These are phyloP conservation scores for Tillandsia fasciculata DNA, from an alignment of 176 grass and related monocot genomes.

Conservation along the genomic window DNA sequence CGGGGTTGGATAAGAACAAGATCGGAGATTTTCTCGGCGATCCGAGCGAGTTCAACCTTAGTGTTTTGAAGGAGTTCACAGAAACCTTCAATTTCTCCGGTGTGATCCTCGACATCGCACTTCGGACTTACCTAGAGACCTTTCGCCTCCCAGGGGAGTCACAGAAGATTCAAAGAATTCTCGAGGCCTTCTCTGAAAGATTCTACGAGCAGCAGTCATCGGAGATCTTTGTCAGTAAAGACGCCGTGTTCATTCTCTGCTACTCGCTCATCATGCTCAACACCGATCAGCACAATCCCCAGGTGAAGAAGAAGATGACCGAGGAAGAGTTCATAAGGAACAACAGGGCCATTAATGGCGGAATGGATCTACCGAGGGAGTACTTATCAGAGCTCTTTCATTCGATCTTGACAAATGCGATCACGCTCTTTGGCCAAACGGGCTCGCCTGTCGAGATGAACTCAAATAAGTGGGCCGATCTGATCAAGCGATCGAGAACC, in stretches of 20 bases:
- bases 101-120: slow-evolving; percentile 60
- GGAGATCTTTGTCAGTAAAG: slow-evolving; percentile 62
- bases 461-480: slow-evolving; percentile 40
- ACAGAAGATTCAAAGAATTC: slow-evolving; percentile 89
- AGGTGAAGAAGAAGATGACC: slow-evolving; percentile 98
- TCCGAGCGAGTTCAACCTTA: slow-evolving; percentile 59
- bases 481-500: slow-evolving; percentile 38
- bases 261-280: slow-evolving; percentile 99
- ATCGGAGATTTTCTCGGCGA: slow-evolving; percentile 87
- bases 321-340: slow-evolving; percentile 96
- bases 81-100: slow-evolving; percentile 68
- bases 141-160: slow-evolving; percentile 85
- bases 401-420: slow-evolving; percentile 66
- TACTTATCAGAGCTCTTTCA: slow-evolving; percentile 90
- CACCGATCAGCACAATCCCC: slow-evolving; percentile 91
- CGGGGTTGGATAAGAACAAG: slow-evolving; percentile 62
- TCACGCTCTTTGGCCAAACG: slow-evolving; percentile 45
- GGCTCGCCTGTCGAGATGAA: slow-evolving; percentile 34
- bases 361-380: slow-evolving; percentile 67
- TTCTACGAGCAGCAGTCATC: slow-evolving; percentile 73
- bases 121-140: slow-evolving; percentile 75
- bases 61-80: slow-evolving; percentile 74
- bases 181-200: slow-evolving; percentile 72
- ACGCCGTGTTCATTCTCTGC: slow-evolving; percentile 73
- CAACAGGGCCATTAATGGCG: slow-evolving; percentile 69